Evolutionary conservation across 768 basidiomycete species (phyloP), one percentile per base, ranked within the genome.

Genomic region (Boletus eberwhitei): DNA sequence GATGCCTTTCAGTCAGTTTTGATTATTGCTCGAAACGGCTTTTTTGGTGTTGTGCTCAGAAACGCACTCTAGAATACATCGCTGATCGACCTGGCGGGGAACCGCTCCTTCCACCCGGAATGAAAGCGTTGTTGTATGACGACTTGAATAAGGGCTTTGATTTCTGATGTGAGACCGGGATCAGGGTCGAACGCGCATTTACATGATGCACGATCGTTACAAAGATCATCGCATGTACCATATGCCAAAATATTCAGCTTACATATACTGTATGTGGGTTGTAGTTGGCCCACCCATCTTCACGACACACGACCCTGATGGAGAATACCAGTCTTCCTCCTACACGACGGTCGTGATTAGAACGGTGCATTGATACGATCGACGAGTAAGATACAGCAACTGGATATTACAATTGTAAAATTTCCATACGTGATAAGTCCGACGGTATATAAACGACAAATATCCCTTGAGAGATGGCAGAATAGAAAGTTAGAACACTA

Each of bases 1-100:
- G 73, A 99, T 99, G 97, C 97, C 97, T 0, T 99, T 99, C 77
- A 76, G 93, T 90, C 62, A 67, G 89, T 81, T 21, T 2, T 7
- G 1, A 8, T 9, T 34, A 24, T 49, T 37, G 4, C 35, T 22
- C 12, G 36, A 52, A 24, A 12, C 12, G 19, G 19, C 16, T 12
- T 24, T 26, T 29, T 32, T 17, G 29, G n/a, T 26, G n/a, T n/a
- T 5, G 21, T 50, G 40, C 52, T 62, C 24, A 51, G 29, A 50
- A 5, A 36, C 16, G 11, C 26, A n/a, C 37, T 5, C 21, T 50
- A 82, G 81, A 75, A 57, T 83, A 84, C 63, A 81, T 83, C 45
- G 71, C 70, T 0, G 65, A 75, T 22, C 73, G 76, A 17, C 67
- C 67, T 12, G 66, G 75, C 16, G 77, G 76, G 1, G 78, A 90